Evolutionary conservation across 148 eudicot species (phyloP).

Genomic region (Cornus controversa): DNA sequence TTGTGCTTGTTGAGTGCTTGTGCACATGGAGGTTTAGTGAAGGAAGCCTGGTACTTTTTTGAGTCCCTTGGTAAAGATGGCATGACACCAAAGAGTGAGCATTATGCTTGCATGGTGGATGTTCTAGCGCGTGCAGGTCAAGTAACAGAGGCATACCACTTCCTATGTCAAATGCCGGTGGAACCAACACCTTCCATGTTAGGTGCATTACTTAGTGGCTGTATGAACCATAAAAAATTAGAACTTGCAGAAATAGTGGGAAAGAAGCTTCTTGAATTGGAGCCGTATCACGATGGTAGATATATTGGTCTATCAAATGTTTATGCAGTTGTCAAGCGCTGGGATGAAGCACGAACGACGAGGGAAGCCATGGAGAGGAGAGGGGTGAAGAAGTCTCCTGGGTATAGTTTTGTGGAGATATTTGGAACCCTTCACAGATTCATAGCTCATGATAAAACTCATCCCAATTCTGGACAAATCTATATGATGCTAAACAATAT

Average conservation of each 20-base stretch:
- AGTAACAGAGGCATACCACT: slow-evolving; percentile 58
- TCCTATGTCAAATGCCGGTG: slow-evolving; percentile 55
- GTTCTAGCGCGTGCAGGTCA: slow-evolving; percentile 80
- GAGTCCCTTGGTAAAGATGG: slow-evolving; percentile 45
- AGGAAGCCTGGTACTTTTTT: slow-evolving; percentile 68
- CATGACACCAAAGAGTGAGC: slow-evolving; percentile 62
- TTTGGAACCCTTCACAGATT: slow-evolving; percentile 62
- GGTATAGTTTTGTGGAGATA: slow-evolving; percentile 73
- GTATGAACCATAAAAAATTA: slow-evolving; percentile 63
- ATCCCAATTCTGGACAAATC: slow-evolving; percentile 47
- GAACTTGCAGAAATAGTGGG: slow-evolving; percentile 81
- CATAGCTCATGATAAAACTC: slow-evolving; percentile 75
- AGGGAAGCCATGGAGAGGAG: slow-evolving; percentile 76
- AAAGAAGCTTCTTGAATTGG: slow-evolving; percentile 71
- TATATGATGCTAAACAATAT: slow-evolving; percentile 46
- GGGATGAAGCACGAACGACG: slow-evolving; percentile 65
- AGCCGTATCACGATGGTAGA: slow-evolving; percentile 85
- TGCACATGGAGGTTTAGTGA: slow-evolving; percentile 80
- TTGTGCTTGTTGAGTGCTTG: slow-evolving; percentile 77
- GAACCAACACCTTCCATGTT: slow-evolving; percentile 68
- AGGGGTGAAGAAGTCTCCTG: slow-evolving; percentile 85
- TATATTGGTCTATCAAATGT: slow-evolving; percentile 81
- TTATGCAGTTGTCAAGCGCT: slow-evolving; percentile 66
- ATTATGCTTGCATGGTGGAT: slow-evolving; percentile 88
- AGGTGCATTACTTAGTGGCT: slow-evolving; percentile 79